These are phyloP conservation scores for Chlorella variabilis DNA, from an alignment of 163 green algal species.

Conservation along the genomic window DNA sequence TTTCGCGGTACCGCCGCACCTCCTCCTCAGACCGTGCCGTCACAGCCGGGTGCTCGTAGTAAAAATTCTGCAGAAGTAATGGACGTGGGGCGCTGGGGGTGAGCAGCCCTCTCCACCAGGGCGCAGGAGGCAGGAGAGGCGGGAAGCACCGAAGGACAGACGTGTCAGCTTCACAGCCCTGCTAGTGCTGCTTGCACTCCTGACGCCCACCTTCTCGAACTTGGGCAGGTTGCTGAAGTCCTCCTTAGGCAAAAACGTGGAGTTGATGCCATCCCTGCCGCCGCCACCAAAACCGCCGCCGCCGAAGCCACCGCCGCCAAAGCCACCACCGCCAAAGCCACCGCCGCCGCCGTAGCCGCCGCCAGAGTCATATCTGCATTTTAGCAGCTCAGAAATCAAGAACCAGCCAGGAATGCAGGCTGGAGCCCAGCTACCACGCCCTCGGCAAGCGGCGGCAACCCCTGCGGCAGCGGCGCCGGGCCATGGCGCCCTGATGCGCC, in stretches of 20 bases:
- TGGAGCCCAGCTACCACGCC: too few relatives aligned
- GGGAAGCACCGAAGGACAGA: too few relatives aligned
- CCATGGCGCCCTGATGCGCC: too few relatives aligned
- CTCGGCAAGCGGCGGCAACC: too few relatives aligned
- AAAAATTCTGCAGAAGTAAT: slow-evolving; percentile 58
- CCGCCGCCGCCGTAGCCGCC: slow-evolving; percentile 31
- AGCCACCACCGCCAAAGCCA: slow-evolving; percentile 30
- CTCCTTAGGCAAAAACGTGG: slow-evolving; percentile 63
- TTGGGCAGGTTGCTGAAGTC: slow-evolving; percentile 79
- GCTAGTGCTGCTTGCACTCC: too few relatives aligned
- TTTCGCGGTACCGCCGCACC: slow-evolving; percentile 48
- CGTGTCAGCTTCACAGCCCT: too few relatives aligned
- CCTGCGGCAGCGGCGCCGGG: too few relatives aligned
- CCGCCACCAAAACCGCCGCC: neutral
- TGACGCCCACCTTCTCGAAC: slow-evolving; percentile 82
- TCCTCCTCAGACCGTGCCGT: slow-evolving; percentile 58
- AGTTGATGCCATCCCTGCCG: slow-evolving; percentile 65
- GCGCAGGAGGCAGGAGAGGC: too few relatives aligned
- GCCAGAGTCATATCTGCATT: slow-evolving; percentile 22
- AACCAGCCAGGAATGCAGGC: too few relatives aligned
- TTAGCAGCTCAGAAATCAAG: too few relatives aligned
- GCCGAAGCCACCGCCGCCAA: slow-evolving; percentile 41
- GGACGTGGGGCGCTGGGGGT: too few relatives aligned
- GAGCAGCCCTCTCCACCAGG: too few relatives aligned
- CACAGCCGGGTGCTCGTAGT: slow-evolving; percentile 77